Evolutionary conservation across 2,329 filamentous ascomycete genomes (phyloP).

Genomic region (Ramularia collo-cygni): DNA sequence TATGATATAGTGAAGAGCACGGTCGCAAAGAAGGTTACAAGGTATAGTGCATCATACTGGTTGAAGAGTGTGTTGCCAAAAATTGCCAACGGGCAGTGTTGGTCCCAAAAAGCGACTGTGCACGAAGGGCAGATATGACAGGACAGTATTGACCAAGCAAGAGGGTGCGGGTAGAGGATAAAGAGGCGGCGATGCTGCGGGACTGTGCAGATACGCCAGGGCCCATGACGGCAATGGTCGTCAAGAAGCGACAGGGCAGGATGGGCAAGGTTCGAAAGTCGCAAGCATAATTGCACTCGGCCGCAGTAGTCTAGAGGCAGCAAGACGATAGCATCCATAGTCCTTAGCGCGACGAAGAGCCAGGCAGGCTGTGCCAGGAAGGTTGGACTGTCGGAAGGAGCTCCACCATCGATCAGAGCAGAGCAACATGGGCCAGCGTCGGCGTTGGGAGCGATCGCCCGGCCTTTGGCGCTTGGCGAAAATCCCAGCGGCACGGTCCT

Average conservation of each 20-base stretch:
- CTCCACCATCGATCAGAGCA: background rate
- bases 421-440: background rate
- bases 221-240: too few species aligned
- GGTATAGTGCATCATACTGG: slow-evolving; percentile 4
- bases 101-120: slow-evolving; percentile 12
- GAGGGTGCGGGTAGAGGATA: slow-evolving; percentile 4
- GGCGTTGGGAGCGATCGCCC: slow-evolving; percentile 1
- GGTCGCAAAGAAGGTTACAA: slow-evolving; percentile 9
- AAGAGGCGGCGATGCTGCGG: slow-evolving; percentile 14
- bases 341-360: slow-evolving; percentile 6
- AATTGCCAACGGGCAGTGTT: slow-evolving; percentile 14
- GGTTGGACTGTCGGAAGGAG: too few species aligned
- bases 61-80: slow-evolving; percentile 9
- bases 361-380: slow-evolving; percentile 1
- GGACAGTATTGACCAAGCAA: slow-evolving; percentile 12
- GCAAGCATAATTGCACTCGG: slow-evolving; percentile 18
- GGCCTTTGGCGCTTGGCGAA: slow-evolving; percentile 4
- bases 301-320: slow-evolving; percentile 7
- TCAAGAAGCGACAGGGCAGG: slow-evolving; percentile 9
- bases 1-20: slow-evolving; percentile 8
- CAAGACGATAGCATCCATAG: slow-evolving; percentile 14
- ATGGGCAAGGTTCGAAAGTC: slow-evolving; percentile 12
- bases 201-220: slow-evolving; percentile 3
- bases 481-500: slow-evolving; percentile 8
- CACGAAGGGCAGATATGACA: slow-evolving; percentile 9